Evolutionary conservation across 768 basidiomycete genomes (phyloP).

Genomic region (Collybiopsis luxurians): DNA sequence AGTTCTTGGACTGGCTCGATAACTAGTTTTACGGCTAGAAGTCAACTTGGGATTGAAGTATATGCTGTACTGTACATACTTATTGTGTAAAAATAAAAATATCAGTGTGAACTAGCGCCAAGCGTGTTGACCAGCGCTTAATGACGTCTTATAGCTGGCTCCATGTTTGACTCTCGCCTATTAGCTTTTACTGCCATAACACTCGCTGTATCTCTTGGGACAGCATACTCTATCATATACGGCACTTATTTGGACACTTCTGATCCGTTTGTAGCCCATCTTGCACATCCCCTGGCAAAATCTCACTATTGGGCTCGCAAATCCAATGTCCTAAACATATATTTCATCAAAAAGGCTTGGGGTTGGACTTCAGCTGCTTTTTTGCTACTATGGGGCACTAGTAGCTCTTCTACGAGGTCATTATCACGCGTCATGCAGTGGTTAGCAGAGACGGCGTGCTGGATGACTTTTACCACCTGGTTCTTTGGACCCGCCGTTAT

Average conservation of each 20-base stretch:
- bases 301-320: constrained; percentile 80
- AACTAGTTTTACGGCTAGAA: too few species aligned
- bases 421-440: constrained; percentile 48
- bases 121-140: neutral
- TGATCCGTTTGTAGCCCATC: constrained; percentile 62
- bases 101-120: neutral
- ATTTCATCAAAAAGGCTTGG: constrained; percentile 92
- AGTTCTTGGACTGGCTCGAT: constrained; percentile 87
- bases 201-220: constrained; percentile 54
- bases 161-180: constrained; percentile 12
- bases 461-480: constrained; percentile 79
- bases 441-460: constrained; percentile 56
- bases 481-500: constrained; percentile 84
- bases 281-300: constrained; percentile 63
- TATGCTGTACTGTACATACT: too few species aligned
- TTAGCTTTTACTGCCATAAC: constrained; percentile 41
- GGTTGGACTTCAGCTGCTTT: constrained; percentile 79
- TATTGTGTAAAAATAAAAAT: too few species aligned
- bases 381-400: constrained; percentile 54
- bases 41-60: too few species aligned
- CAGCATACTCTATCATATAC: constrained; percentile 59
- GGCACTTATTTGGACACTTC: constrained; percentile 85
- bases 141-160: neutral
- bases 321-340: constrained; percentile 74
- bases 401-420: constrained; percentile 43